Conservation (phyloP, 148 eudicot genomes). For the Rhododendron vialii region DNA sequence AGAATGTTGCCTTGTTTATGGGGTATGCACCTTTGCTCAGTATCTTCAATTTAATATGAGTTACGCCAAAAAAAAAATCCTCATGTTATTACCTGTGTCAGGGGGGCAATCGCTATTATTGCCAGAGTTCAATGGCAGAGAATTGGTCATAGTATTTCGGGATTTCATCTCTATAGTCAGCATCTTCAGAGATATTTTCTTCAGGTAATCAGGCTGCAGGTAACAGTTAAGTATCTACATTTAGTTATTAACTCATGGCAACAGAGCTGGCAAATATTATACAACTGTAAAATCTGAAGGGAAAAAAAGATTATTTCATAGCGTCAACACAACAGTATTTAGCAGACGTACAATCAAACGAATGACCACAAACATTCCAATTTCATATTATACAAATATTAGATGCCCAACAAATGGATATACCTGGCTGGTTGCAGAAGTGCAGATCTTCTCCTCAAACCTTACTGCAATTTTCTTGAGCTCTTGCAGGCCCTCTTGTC, state of each 20-base stretch:
- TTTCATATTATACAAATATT: not conserved
- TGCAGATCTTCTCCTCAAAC: constrained; percentile 83
- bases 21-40: not conserved
- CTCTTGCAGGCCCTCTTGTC: constrained; percentile 70
- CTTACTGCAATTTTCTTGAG: constrained; percentile 72
- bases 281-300: not conserved
- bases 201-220: constrained; percentile 80
- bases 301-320: not conserved
- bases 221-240: constrained; percentile 1
- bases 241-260: not conserved
- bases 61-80: not conserved
- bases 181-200: constrained; percentile 83
- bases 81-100: constrained; percentile 19
- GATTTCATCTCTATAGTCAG: constrained; percentile 76
- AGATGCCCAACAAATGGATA: not conserved
- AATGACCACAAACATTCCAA: not conserved
- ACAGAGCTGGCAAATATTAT: not conserved
- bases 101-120: constrained; percentile 47
- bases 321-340: not conserved
- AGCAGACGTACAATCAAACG: not conserved
- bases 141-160: constrained; percentile 44
- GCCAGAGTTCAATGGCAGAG: constrained; percentile 46
- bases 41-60: not conserved
- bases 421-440: constrained; percentile 81
- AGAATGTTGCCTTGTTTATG: not conserved